A percentile compares a stretch with the other conserved stretches of the same genome.
Conservation (phyloP, 1,284 basidiomycete genomes). For the Flammula alnicola region DNA sequence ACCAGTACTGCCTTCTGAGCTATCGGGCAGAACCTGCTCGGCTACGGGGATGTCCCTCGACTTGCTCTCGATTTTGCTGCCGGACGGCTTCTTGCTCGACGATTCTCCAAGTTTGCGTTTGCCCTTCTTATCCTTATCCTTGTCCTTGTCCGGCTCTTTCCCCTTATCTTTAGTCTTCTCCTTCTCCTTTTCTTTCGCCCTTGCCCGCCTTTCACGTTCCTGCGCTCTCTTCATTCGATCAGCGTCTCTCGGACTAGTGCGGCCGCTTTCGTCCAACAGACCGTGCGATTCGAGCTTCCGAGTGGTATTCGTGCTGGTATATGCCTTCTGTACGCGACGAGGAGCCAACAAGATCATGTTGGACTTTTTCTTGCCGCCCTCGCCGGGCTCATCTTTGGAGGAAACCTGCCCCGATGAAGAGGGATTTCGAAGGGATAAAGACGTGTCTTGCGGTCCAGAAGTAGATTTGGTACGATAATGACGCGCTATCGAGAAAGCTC, state of each 20-base stretch:
- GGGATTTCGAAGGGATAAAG: constrained; percentile 19
- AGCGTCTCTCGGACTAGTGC: constrained; percentile 27
- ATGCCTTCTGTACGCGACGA: constrained; percentile 73
- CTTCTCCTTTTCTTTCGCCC: constrained; percentile 31
- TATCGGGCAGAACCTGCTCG: constrained; percentile 17
- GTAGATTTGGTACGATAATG: constrained; percentile 47
- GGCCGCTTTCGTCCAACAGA: constrained; percentile 53
- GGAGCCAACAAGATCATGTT: constrained; percentile 69
- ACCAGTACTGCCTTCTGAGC: constrained; percentile 27
- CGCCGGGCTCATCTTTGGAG: constrained; percentile 14
- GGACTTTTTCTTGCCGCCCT: constrained; percentile 31
- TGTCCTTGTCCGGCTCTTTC: constrained; percentile 32
- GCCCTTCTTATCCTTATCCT: constrained; percentile 25
- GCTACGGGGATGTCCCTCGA: constrained; percentile 5
- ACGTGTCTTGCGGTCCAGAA: constrained; percentile 15
- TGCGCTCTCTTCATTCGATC: constrained; percentile 32
- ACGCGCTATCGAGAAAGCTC: constrained; percentile 77
- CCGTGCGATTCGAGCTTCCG: constrained; percentile 70
- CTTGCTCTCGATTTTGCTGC: constrained; percentile 2
- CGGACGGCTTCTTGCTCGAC: constrained; percentile 3
- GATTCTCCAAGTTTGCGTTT: constrained; percentile 6
- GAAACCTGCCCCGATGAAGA: constrained; percentile 18
- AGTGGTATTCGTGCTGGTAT: constrained; percentile 78
- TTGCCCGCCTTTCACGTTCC: constrained; percentile 21
- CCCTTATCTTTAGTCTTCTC: constrained; percentile 30